Conservation (phyloP, 345 rosid genomes). For the Melaleuca alternifolia region DNA sequence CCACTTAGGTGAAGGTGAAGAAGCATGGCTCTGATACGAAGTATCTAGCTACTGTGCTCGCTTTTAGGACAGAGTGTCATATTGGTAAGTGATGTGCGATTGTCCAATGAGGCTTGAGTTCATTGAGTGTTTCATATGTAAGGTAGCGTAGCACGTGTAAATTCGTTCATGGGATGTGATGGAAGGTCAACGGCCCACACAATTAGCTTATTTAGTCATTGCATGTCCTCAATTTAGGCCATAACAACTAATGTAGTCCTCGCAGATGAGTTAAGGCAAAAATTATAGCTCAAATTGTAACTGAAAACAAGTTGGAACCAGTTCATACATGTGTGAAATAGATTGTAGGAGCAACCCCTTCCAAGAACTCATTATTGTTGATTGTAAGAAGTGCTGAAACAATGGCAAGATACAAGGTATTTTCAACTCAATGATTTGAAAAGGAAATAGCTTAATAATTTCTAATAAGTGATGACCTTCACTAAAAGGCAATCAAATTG, state of each 20-base stretch:
- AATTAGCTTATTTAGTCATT: too few relatives aligned
- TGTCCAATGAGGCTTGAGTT: background rate
- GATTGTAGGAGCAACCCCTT: too few relatives aligned
- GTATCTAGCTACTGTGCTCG: conserved; percentile 74
- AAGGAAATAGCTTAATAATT: background rate
- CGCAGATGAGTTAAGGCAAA: too few relatives aligned
- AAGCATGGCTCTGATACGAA: conserved; percentile 82
- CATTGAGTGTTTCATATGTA: too few relatives aligned
- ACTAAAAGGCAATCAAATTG: background rate
- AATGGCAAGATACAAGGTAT: background rate
- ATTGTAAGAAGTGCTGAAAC: conserved; percentile 60
- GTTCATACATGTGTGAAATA: too few relatives aligned
- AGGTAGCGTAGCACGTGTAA: too few relatives aligned
- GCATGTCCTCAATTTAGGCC: too few relatives aligned
- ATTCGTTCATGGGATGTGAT: too few relatives aligned
- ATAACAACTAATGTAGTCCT: too few relatives aligned
- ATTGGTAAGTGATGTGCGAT: conserved; percentile 34
- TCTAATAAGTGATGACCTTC: background rate
- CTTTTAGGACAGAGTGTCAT: conserved; percentile 84
- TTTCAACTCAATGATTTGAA: background rate
- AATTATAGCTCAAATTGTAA: too few relatives aligned
- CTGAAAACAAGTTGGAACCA: too few relatives aligned
- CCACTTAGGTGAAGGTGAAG: conserved; percentile 80
- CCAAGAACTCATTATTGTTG: conserved; percentile 65
- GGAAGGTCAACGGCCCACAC: too few relatives aligned